Evolutionary conservation across 768 basidiomycete genomes (phyloP).

Genomic region (Mycena amicta): DNA sequence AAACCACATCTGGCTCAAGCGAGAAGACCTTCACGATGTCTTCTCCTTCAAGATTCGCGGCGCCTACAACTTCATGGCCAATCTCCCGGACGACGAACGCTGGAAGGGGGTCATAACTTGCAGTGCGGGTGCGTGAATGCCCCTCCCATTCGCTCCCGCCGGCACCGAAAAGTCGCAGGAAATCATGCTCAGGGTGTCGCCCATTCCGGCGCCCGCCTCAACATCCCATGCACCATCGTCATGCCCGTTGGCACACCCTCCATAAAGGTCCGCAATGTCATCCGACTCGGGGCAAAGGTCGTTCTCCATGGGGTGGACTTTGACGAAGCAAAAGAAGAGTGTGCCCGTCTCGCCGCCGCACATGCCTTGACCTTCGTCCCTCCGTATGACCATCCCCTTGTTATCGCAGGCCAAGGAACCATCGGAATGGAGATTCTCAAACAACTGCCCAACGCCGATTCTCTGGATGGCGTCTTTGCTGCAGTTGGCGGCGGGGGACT

Average conservation of each 20-base stretch:
- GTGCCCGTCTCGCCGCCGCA: constrained; percentile 74
- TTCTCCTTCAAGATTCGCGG: constrained; percentile 99
- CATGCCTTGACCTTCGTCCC: constrained; percentile 90
- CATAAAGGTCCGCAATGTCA: constrained; percentile 95
- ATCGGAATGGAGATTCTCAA: constrained; percentile 94
- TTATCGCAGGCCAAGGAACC: constrained; percentile 97
- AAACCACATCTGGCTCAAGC: constrained; percentile 93
- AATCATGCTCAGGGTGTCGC: constrained; percentile 99
- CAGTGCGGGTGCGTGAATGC: constrained; percentile 87
- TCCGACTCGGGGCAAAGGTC: constrained; percentile 93
- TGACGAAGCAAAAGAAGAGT: constrained; percentile 95
- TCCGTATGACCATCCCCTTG: constrained; percentile 94
- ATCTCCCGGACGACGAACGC: constrained; percentile 81
- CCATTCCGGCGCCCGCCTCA: constrained; percentile 84
- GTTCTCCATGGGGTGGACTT: constrained; percentile 91
- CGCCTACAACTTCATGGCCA: constrained; percentile 98
- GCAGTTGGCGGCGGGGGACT: constrained; percentile 95
- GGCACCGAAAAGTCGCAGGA: constrained; percentile 48
- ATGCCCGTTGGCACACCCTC: constrained; percentile 95
- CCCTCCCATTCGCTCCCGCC: constrained; percentile 30
- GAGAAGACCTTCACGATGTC: constrained; percentile 95
- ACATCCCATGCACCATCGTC: constrained; percentile 96
- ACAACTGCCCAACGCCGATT: constrained; percentile 75
- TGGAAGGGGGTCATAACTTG: constrained; percentile 99
- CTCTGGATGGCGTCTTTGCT: constrained; percentile 82